Percentiles rank a stretch among this genome's conserved stretches.
These are phyloP conservation scores for Polychaeton citri DNA, from an alignment of 2,329 filamentous ascomycete genomes.

Conservation along the genomic window DNA sequence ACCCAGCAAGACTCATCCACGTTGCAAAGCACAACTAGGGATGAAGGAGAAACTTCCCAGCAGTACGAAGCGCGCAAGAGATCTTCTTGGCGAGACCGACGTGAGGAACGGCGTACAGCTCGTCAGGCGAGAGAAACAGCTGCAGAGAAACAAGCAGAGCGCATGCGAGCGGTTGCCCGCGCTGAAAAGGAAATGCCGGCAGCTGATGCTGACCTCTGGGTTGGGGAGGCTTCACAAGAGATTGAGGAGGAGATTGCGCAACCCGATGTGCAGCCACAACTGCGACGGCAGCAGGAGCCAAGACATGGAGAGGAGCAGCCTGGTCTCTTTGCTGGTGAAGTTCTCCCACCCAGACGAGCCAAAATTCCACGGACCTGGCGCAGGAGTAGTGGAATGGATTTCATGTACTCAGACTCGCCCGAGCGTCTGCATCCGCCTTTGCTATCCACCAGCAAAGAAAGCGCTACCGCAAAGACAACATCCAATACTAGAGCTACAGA, in stretches of 20 bases:
- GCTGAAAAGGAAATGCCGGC: background rate
- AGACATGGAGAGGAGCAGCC: conserved; percentile 13
- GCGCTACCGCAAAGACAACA: too few species aligned
- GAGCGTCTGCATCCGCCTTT: conserved; percentile 6
- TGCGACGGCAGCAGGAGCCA: conserved; percentile 3
- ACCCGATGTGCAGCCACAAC: background rate
- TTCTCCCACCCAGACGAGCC: conserved; percentile 21
- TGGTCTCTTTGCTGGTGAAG: conserved; percentile 22
- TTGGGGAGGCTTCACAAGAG: conserved; percentile 32
- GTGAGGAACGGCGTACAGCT: background rate
- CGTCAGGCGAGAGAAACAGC: background rate
- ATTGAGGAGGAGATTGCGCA: conserved; percentile 10
- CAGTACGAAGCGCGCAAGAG: background rate
- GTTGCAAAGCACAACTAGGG: background rate
- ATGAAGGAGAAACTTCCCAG: background rate
- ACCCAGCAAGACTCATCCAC: background rate
- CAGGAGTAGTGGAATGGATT: conserved; percentile 24
- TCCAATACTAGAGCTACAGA: too few species aligned
- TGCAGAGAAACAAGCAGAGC: conserved; percentile 2
- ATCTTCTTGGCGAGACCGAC: background rate
- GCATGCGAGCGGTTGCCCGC: background rate
- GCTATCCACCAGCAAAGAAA: background rate
- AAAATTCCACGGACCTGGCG: conserved; percentile 31
- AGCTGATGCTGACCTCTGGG: conserved; percentile 29
- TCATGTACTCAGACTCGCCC: conserved; percentile 25